phyloP scores from a whole-genome alignment of 2,329 filamentous ascomycete genomes.

The Laburnicola sp. region DNA sequence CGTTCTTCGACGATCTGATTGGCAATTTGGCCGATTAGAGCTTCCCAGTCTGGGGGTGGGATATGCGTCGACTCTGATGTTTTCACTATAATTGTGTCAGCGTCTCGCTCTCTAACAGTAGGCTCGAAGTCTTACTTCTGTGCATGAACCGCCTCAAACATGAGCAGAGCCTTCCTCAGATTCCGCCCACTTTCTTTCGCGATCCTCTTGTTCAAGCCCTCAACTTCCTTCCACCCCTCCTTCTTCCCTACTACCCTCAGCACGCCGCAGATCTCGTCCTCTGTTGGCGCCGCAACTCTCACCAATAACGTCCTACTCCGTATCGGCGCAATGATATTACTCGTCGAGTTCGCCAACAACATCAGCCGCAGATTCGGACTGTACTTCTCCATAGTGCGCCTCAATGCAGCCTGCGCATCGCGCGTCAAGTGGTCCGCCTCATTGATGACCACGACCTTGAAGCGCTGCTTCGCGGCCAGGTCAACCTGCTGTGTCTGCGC shows the following conservation, averaged over 20 bases:
- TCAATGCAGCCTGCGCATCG: slow-evolving; percentile 91
- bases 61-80: slow-evolving; percentile 84
- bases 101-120: neutral
- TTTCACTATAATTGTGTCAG: slow-evolving; percentile 65
- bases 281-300: slow-evolving; percentile 84
- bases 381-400: slow-evolving; percentile 99
- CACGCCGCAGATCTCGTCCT: slow-evolving; percentile 80
- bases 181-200: slow-evolving; percentile 90
- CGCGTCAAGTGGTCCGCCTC: slow-evolving; percentile 93
- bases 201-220: slow-evolving; percentile 78
- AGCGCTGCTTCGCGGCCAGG: slow-evolving; percentile 81
- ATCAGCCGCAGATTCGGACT: slow-evolving; percentile 92
- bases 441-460: slow-evolving; percentile 99
- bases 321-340: slow-evolving; percentile 99
- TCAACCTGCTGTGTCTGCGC: slow-evolving; percentile 99
- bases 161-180: slow-evolving; percentile 83
- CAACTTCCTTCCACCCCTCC: slow-evolving; percentile 79
- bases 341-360: slow-evolving; percentile 90
- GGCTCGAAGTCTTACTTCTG: slow-evolving; percentile 72
- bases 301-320: slow-evolving; percentile 88
- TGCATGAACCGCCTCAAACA: slow-evolving; percentile 96
- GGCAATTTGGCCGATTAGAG: slow-evolving; percentile 85
- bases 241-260: slow-evolving; percentile 71
- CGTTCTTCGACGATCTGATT: slow-evolving; percentile 91
- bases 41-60: slow-evolving; percentile 95